Evolutionary conservation across 139 green algal genomes (phyloP), one percentile per base, ranked within the genome.

Genomic region (Bryopsis sp.): DNA sequence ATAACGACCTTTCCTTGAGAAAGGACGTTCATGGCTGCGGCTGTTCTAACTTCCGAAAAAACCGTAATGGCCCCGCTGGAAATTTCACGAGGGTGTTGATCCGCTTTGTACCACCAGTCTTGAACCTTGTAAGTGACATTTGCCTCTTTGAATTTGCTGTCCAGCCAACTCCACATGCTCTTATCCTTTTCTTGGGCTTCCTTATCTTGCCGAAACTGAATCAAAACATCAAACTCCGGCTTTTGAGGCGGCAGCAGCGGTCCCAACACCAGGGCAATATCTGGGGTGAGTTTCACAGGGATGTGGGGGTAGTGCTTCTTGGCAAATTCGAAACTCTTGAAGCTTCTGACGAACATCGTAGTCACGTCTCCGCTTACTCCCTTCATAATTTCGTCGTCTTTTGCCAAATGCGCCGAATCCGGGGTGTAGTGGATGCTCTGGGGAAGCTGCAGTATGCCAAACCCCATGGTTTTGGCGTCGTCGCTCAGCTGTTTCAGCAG

Each of bases 31-130:
- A 65, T 22, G n/a, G 58, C 58, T 4, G 58, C 58, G 26, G 8
- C 43, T 5, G 43, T 31, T 65, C 58, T 31, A 39, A 65, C 58
- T 47, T 65, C 58, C 4, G 7, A 31, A 7, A 65, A 22, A 7
- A 65, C 7, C 8, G 58, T 47, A 15, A 33, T 7, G 4, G 7
- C 28, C 8, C 6, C 4, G 6, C 5, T 39, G 58, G 28, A 46
- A 24, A 65, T 6, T 26, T 65, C 58, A 46, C 31, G 32, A 26
- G 26, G 6, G 31, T 65, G 58, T 39, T 65, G 32, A 39, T 65
- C 5, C 4, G 31, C 28, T 47, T 65, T 31, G n/a, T 65, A 65
- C 58, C 58, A 65, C 58, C 58, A 65, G 43, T 65, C 58, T 46
- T 33, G 58, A 39, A 47, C 39, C 26, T 39, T 33, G 28, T 47